Conservation (phyloP, 495 filamentous ascomycete species). For the Oidiodendron maius region DNA sequence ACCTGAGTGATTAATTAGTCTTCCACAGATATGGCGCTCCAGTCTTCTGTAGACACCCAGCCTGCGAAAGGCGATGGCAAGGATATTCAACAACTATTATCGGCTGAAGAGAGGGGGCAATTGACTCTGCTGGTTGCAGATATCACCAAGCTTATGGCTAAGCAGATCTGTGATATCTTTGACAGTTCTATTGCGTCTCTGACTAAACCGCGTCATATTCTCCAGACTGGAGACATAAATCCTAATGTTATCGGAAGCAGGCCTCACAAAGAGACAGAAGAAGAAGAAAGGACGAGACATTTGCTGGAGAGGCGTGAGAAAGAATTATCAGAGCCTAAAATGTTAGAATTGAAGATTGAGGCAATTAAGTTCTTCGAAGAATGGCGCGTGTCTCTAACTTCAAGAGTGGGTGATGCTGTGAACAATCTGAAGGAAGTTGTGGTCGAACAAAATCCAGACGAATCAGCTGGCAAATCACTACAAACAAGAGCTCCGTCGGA, state of each 20-base stretch:
- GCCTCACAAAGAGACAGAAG: constrained; percentile 20
- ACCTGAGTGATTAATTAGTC: background rate
- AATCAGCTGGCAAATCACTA: constrained; percentile 5
- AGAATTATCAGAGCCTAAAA: constrained; percentile 30
- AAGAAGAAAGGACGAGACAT: constrained; percentile 25
- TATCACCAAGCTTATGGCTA: constrained; percentile 43
- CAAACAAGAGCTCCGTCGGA: too few relatives aligned
- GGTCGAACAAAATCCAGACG: constrained; percentile 12
- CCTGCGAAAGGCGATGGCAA: constrained; percentile 9
- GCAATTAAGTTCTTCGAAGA: constrained; percentile 26
- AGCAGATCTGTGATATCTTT: constrained; percentile 38
- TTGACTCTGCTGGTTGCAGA: constrained; percentile 32
- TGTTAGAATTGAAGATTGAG: constrained; percentile 28
- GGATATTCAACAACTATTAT: constrained; percentile 23
- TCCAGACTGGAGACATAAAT: constrained; percentile 27
- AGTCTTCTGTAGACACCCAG: background rate
- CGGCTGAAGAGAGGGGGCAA: constrained; percentile 25
- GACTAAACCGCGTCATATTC: constrained; percentile 14
- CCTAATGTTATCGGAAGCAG: constrained; percentile 16
- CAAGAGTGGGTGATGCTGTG: constrained; percentile 26
- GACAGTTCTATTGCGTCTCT: constrained; percentile 29
- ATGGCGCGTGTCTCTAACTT: constrained; percentile 27
- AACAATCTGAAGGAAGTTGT: constrained; percentile 18
- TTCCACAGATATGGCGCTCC: constrained; percentile 7
- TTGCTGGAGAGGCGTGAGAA: constrained; percentile 22